Conservation (phyloP, 352 stramenopile species). For the Phytophthora sp. region DNA sequence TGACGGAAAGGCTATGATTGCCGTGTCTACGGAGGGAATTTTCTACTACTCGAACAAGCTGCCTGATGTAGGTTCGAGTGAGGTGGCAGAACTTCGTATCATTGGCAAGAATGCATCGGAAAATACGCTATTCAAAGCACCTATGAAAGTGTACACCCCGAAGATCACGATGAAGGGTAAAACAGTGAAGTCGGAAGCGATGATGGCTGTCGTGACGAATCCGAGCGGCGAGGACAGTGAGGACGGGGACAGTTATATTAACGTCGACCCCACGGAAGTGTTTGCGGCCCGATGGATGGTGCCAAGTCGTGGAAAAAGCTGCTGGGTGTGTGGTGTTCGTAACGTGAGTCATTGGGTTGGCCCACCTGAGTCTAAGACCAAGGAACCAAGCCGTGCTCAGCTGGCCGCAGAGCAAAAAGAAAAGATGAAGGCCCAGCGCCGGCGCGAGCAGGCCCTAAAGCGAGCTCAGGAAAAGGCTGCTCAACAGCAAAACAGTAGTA, state of each 20-base stretch:
- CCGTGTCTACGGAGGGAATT: conserved; percentile 70
- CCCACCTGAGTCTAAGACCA: conserved; percentile 46
- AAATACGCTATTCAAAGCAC: conserved; percentile 68
- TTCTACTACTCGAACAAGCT: conserved; percentile 77
- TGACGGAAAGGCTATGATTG: conserved; percentile 62
- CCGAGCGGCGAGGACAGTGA: conserved; percentile 66
- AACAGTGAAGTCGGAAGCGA: conserved; percentile 38
- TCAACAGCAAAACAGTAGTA: conserved; percentile 16
- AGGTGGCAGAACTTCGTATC: conserved; percentile 47
- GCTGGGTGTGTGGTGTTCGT: conserved; percentile 81
- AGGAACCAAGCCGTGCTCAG: conserved; percentile 10
- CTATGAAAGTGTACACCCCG: conserved; percentile 78
- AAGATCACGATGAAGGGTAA: conserved; percentile 15
- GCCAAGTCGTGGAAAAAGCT: conserved; percentile 55
- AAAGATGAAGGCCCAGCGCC: conserved; percentile 19
- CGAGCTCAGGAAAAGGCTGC: conserved; percentile 13
- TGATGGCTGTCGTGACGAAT: conserved; percentile 81
- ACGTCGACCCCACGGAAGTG: conserved; percentile 69
- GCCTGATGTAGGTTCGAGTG: conserved; percentile 30
- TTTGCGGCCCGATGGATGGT: conserved; percentile 79
- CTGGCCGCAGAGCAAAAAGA: conserved; percentile 24
- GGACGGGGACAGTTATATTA: conserved; percentile 63
- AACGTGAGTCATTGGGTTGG: conserved; percentile 72
- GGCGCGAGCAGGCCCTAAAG: conserved; percentile 24
- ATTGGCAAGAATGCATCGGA: conserved; percentile 74